Evolutionary conservation across 768 basidiomycete species (phyloP).

Genomic region (Panaeolus cyanescens): DNA sequence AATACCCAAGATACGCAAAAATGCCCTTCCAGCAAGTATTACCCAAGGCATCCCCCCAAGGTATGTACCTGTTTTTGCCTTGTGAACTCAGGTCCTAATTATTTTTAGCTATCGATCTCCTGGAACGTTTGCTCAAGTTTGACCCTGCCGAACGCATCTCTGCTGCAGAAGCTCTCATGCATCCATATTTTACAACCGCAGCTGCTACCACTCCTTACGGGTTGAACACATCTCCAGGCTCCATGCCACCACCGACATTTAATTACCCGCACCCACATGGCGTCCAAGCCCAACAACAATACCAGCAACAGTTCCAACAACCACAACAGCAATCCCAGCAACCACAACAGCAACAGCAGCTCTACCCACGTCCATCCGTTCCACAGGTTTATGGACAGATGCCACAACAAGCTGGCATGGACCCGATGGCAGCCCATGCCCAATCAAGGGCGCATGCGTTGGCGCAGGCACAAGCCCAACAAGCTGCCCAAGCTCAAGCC

Average conservation of each 20-base stretch:
- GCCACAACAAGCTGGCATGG: slow-evolving; percentile 13
- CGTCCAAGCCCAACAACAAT: slow-evolving; percentile 53
- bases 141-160: slow-evolving; percentile 92
- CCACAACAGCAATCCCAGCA: slow-evolving; percentile 34
- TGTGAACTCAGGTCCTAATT: neutral
- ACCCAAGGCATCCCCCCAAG: slow-evolving; percentile 84
- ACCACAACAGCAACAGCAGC: slow-evolving; percentile 33
- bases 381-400: neutral
- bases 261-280: slow-evolving; percentile 68
- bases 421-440: slow-evolving; percentile 30
- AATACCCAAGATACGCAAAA: slow-evolving; percentile 86
- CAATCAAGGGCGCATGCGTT: slow-evolving; percentile 41
- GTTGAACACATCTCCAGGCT: slow-evolving; percentile 46
- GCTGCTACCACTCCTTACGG: slow-evolving; percentile 42
- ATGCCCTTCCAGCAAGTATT: slow-evolving; percentile 80
- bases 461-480: slow-evolving; percentile 43
- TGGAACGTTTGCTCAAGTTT: slow-evolving; percentile 94
- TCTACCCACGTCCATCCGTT: slow-evolving; percentile 26
- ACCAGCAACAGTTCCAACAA: slow-evolving; percentile 38
- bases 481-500: slow-evolving; percentile 32
- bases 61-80: slow-evolving; percentile 34
- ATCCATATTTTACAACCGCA: slow-evolving; percentile 84
- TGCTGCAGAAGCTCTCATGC: slow-evolving; percentile 87
- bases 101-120: slow-evolving; percentile 79
- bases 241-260: slow-evolving; percentile 70